Conservation (phyloP, 169 alveolate species). For the Eimeria zaria region DNA sequence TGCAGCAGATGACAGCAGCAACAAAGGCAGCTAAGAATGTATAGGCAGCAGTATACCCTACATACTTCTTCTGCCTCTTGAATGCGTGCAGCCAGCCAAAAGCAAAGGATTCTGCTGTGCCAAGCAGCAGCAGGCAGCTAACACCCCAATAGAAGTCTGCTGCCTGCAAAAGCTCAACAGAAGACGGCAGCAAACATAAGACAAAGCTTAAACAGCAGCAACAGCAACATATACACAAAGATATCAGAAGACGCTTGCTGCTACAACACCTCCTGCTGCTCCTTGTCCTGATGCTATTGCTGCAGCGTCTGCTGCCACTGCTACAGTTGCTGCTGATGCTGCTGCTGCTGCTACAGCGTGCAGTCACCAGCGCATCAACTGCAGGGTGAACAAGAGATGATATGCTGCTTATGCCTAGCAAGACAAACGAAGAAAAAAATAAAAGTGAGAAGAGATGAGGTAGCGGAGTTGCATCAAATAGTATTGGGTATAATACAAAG, state of each 20-base stretch:
- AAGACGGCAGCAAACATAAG: constrained; percentile 40
- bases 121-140: constrained; percentile 49
- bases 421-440: constrained; percentile 41
- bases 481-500: constrained; percentile 54
- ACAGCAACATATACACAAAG: constrained; percentile 23
- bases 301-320: constrained; percentile 27
- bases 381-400: constrained; percentile 49
- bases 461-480: constrained; percentile 10
- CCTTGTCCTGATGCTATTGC: constrained; percentile 15
- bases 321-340: constrained; percentile 33
- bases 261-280: not conserved
- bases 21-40: not conserved
- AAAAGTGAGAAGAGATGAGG: constrained; percentile 40
- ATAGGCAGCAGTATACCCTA: not conserved
- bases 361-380: constrained; percentile 8
- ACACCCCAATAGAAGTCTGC: constrained; percentile 80
- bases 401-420: constrained; percentile 64
- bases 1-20: too few species aligned
- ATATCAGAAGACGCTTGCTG: constrained; percentile 11
- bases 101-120: constrained; percentile 25
- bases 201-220: too few species aligned
- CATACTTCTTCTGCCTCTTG: constrained; percentile 29
- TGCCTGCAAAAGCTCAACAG: constrained; percentile 19
- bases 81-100: constrained; percentile 80
- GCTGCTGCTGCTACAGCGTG: constrained; percentile 37